Conservation (phyloP, 2,329 filamentous ascomycete genomes). For the Ophiostoma sp. region DNA sequence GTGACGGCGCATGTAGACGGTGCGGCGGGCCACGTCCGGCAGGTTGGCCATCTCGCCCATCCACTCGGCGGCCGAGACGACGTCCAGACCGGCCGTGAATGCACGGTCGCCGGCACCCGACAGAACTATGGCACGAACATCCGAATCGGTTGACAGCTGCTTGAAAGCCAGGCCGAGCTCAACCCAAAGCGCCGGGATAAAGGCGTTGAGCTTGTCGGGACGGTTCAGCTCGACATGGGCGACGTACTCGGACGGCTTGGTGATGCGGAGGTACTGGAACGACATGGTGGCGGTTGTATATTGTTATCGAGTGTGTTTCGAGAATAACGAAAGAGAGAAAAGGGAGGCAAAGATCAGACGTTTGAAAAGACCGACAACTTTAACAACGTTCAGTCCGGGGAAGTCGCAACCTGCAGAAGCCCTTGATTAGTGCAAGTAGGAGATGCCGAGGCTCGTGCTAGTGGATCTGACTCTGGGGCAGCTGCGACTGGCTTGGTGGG, state of each 20-base stretch:
- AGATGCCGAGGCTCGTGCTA: slow-evolving; percentile 26
- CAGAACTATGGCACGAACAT: slow-evolving; percentile 75
- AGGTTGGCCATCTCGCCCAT: slow-evolving; percentile 49
- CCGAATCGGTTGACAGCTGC: slow-evolving; percentile 68
- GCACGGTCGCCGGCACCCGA: slow-evolving; percentile 79
- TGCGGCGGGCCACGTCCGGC: slow-evolving; percentile 64
- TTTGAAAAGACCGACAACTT: not conserved
- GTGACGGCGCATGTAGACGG: slow-evolving; percentile 62
- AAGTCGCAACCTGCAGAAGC: not conserved
- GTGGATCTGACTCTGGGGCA: slow-evolving; percentile 12
- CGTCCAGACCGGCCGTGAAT: slow-evolving; percentile 84
- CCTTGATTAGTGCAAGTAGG: not conserved
- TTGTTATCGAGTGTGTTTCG: not conserved
- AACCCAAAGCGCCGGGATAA: slow-evolving; percentile 81
- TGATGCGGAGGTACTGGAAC: slow-evolving; percentile 45
- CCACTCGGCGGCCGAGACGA: slow-evolving; percentile 65
- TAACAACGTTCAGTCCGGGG: not conserved
- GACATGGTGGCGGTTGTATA: slow-evolving; percentile 24
- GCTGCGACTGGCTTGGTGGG: not conserved
- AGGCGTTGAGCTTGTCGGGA: slow-evolving; percentile 83
- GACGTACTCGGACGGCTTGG: slow-evolving; percentile 70
- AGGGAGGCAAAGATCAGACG: not conserved
- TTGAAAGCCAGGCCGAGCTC: slow-evolving; percentile 74
- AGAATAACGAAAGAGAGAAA: not conserved
- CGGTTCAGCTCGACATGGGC: slow-evolving; percentile 93